These are phyloP conservation scores for Atkinsonella texensis DNA, from an alignment of 2,329 filamentous ascomycete species.

Conservation along the genomic window DNA sequence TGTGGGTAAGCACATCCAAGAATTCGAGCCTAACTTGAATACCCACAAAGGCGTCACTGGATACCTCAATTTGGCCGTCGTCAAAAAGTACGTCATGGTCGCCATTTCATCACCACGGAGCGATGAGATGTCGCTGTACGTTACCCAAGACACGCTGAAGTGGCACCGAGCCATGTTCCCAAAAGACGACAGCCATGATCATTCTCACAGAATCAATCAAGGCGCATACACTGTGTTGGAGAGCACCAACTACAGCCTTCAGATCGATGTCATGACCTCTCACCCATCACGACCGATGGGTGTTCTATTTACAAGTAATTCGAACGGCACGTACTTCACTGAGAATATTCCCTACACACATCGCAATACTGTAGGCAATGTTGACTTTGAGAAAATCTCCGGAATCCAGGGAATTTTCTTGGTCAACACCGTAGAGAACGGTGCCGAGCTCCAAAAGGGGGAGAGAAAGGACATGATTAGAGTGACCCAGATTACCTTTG, in stretches of 20 bases:
- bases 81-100: conserved; percentile 78
- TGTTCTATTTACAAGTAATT: conserved; percentile 88
- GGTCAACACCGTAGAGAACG: conserved; percentile 83
- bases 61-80: conserved; percentile 67
- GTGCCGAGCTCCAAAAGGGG: conserved; percentile 54
- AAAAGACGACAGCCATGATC: conserved; percentile 61
- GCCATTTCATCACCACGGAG: conserved; percentile 70
- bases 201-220: conserved; percentile 57
- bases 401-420: conserved; percentile 87
- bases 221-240: conserved; percentile 89
- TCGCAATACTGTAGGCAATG: conserved; percentile 59
- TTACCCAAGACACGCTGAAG: conserved; percentile 67
- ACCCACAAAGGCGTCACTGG: conserved; percentile 63
- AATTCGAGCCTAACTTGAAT: conserved; percentile 68
- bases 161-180: conserved; percentile 93
- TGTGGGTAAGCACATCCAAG: conserved; percentile 35
- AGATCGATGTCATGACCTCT: conserved; percentile 79
- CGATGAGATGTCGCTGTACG: conserved; percentile 82
- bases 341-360: conserved; percentile 89
- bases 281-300: conserved; percentile 62
- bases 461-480: conserved; percentile 49
- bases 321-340: conserved; percentile 92
- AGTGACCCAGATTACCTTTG: conserved; percentile 78
- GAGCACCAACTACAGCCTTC: conserved; percentile 95
- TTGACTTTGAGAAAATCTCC: conserved; percentile 91